Base-by-base conservation (phyloP, 75 land plant species). In the Selaginella moellendorffii region DNA sequence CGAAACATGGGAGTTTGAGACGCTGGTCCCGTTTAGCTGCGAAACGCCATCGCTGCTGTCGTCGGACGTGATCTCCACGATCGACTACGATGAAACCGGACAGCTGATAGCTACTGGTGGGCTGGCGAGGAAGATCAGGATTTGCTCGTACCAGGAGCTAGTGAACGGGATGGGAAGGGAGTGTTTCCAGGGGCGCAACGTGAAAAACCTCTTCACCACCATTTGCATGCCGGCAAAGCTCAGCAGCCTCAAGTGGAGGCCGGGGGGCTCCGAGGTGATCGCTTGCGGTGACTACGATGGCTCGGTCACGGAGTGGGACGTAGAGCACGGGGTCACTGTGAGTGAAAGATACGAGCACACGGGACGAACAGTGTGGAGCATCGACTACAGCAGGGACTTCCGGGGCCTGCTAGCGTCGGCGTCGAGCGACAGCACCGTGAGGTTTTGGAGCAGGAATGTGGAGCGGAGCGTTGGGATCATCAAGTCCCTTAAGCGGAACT, bases 221-320 rank as follows among this genome's bases (percentile, higher is more conserved):
- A 77, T 87, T 20, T 85, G 88, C 63, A 75, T 82, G 1, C 82
- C 88, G 19, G 92, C 92, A 0, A 85, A 82, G 68, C 83, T 87
- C 9, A 82, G 85, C 76, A 82, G 88, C 71, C 61, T 87, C 26
- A 54, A 73, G 31, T 84, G 82, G 81, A 66, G 65, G 18, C 82
- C 80, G n/a, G 74, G 71, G 30, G 28, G 68, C 17, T 67, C 65
- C 60, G 72, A 76, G 25, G 60, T 84, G 26, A 53, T 85, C 24
- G 82, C 71, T 0, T 68, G 81, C 65, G 92, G 88, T 27, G 92
- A 87, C 64, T 87, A 87, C 66, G 92, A 87, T 53, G 92, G 92
- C n/a, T 83, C 79, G 0, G 85, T 87, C 12, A 74, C 77, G 42
- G 88, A 87, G 74, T 87, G 87, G 74, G 88, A 87, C 61, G 53